Evolutionary conservation across 2,329 filamentous ascomycete species (phyloP), one percentile per base, ranked within the genome.

Genomic region (Cryphonectria parasitica): DNA sequence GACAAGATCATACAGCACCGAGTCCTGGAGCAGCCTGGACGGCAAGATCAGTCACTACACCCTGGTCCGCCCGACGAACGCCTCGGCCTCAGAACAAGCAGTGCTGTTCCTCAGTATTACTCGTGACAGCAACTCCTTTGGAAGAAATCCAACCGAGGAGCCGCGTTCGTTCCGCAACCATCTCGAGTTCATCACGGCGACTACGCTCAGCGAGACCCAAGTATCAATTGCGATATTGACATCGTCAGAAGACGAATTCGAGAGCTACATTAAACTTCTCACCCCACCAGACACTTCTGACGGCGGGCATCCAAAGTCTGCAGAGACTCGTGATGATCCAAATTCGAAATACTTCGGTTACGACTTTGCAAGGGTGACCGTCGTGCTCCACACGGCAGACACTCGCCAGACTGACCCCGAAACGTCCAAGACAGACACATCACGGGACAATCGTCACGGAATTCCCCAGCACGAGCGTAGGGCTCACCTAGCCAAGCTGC

Each of bases 11-110:
- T 63, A 63, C 61, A 22, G 34, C 34, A 63, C 61, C 22, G 61
- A 63, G 13, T 63, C 39, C 36, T 63, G 61, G 61, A 63, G 61
- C 36, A 63, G 34, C 36, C 36, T 11, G 13, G 61, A 63, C 15
- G 61, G 61, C 61, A 25, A 25, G n/a, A 63, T 63, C 61, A 36
- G 39, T 17, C 61, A 63, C 36, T 63, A 63, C 36, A 63, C 61
- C 19, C 61, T 63, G 36, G 61, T 25, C 22, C 61, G 36, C n/a
- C 22, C 36, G 19, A 7, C 19, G 2, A 17, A 11, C 11, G 25
- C 39, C 39, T 41, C 36, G 25, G 19, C 61, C 15, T 36, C 61
- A 15, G 22, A 63, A 25, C 61, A 63, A 63, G 36, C 61, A n/a
- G n/a, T 63, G 36, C 22, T 63, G 19, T 39, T 63, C 36, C 61